Base-by-base conservation (phyloP, 495 filamentous ascomycete species). In the Geoglossum glabrum region DNA sequence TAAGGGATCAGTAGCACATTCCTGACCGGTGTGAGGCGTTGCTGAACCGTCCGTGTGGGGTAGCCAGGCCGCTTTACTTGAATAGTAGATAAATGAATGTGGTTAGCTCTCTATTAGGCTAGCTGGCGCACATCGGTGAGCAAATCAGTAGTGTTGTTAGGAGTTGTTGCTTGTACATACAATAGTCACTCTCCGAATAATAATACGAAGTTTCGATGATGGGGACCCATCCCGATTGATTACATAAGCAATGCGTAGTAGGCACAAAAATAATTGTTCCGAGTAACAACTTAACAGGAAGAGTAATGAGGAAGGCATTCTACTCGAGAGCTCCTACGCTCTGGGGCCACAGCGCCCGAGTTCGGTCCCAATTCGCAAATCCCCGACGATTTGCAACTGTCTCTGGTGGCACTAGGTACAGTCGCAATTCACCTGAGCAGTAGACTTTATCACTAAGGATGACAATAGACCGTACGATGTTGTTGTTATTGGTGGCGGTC, bases 401-500 rank as follows among this genome's bases (percentile, higher is more conserved):
- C 43, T 70, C 71, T 15, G 68, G 72, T 46, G 50, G 21, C 50
- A 17, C 43, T 23, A 68, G 69, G 75, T 76, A 70, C 38, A 67
- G 23, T 50, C 47, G 21, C 2, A 56, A 56, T 38, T 56, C 30
- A n/a, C 23, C 51, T 17, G 19, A 28, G 17, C 23, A 45, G 17
- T 11, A 28, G 33, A 28, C 19, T 8, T 31, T 11, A 28, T 45
- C 1, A 17, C 31, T 38, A 19, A 38, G 10, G 40, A 31, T 19
- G 7, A 6, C 54, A 17, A 23, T 50, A 89, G 86, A 56, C 74
- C 81, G 9, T 95, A 86, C 65, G 93, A 97, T 77, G 92, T 98
- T 51, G 73, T 97, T 47, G 88, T 98, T 13, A 88, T 98, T 57
- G 92, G 92, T 47, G 92, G 92, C 55, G 92, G 92, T 46, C 92